Base-by-base conservation (phyloP, 257 asterid species). In the Plantago major region DNA sequence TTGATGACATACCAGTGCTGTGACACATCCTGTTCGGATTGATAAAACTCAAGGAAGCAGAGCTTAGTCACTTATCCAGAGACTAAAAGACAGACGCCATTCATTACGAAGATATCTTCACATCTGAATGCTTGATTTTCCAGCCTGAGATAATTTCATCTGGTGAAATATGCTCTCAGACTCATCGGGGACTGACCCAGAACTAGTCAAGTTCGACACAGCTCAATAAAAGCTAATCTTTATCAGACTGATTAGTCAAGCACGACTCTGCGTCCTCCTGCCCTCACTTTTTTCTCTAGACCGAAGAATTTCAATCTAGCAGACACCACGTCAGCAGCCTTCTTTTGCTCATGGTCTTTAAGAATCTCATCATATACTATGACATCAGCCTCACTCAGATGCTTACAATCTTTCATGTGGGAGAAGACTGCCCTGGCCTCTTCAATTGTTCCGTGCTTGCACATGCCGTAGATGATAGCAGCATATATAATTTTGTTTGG, bases 261-360 rank as follows among this genome's bases (percentile, higher is more conserved):
- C 40, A 33, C 0, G 40, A 4, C 40, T 33, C 6, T 33, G 40
- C 40, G 0, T 33, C 40, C 40, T 33, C 40, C 87, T 9, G 87
- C 84, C 79, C 73, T 84, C 55, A 89, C 59, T 75, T 72, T 93
- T 42, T 79, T 67, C 50, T 93, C 97, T 80, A 93, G 64, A 22
- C 96, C 95, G 37, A 93, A 93, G 86, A 86, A 93, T 68, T 82
- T 89, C 58, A 89, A 65, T 42, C 99, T 96, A 67, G 85, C 84
- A 72, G 89, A 53, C 60, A 93, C 79, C 79, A 89, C 67, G 67
- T 84, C 95, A 14, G 96, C 95, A 19, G 97, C 77, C 16, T 81
- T 83, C 88, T 80, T 82, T 73, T 93, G 85, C 99, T 83, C 87
- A 71, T 93, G 89, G 58, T 87, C 96, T 57, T 80, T 52, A 59